Evolutionary conservation across 2,329 filamentous ascomycete genomes (phyloP).

Genomic region (Trichoderma sp.): DNA sequence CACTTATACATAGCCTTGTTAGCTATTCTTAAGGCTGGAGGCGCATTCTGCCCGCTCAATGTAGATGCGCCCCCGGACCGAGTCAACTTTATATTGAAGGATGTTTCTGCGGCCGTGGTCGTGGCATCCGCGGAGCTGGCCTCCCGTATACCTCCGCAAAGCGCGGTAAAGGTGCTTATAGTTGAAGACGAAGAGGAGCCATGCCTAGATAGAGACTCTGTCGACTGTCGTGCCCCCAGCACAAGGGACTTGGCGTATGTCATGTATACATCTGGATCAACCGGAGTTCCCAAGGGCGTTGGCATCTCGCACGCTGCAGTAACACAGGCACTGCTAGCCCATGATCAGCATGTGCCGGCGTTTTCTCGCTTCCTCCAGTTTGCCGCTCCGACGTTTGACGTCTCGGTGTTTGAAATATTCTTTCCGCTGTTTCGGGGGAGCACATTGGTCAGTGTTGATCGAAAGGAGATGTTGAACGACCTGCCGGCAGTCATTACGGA

Average conservation of each 20-base stretch:
- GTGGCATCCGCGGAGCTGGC: conserved; percentile 57
- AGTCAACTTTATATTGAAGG: conserved; percentile 74
- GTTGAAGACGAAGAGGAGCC: conserved; percentile 26
- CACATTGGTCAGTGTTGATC: conserved; percentile 70
- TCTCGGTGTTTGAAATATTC: conserved; percentile 93
- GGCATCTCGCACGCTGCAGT: conserved; percentile 75
- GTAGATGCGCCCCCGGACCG: conserved; percentile 75
- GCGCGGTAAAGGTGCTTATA: conserved; percentile 35
- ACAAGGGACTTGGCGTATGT: conserved; percentile 68
- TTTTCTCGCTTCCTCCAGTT: conserved; percentile 87
- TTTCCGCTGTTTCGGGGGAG: conserved; percentile 73
- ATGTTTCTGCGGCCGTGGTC: conserved; percentile 68
- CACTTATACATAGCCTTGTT: conserved; percentile 75
- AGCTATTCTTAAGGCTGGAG: conserved; percentile 76
- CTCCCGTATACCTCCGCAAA: conserved; percentile 37
- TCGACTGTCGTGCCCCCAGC: conserved; percentile 22
- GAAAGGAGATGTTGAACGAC: conserved; percentile 70
- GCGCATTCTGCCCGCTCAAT: conserved; percentile 80
- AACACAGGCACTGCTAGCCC: conserved; percentile 78
- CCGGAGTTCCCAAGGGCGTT: conserved; percentile 85
- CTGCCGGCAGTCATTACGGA: conserved; percentile 63
- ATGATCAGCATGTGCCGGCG: conserved; percentile 70
- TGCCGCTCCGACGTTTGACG: conserved; percentile 88
- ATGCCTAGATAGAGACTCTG: background rate
- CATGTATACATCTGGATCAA: conserved; percentile 92